Percentiles rank a stretch among this genome's conserved stretches.
Evolutionary conservation across 441 rosid species (phyloP).

Genomic region (Syzygium syzygioides): DNA sequence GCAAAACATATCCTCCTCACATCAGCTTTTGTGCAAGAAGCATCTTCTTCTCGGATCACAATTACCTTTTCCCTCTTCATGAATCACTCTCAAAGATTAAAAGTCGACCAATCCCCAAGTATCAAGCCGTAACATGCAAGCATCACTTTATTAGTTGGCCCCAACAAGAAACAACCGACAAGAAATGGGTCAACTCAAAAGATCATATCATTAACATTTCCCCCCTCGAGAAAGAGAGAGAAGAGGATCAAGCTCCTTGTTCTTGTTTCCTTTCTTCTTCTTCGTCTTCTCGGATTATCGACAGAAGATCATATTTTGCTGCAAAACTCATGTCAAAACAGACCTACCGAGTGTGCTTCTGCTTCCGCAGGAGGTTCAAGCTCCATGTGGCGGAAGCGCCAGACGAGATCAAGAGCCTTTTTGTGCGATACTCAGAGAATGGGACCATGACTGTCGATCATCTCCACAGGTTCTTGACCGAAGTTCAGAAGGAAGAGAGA

Average conservation of each 20-base stretch:
- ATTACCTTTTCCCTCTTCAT: not conserved
- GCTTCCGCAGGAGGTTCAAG: slow-evolving; percentile 60
- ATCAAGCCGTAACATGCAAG: not conserved
- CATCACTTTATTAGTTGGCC: not conserved
- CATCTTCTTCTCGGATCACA: not conserved
- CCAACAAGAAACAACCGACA: not conserved
- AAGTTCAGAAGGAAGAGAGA: slow-evolving; percentile 55
- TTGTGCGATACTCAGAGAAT: slow-evolving; percentile 52
- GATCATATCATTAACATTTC: not conserved
- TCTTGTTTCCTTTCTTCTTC: not conserved
- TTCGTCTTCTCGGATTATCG: not conserved
- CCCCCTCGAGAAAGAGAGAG: not conserved
- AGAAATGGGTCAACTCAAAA: not conserved
- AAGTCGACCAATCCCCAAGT: not conserved
- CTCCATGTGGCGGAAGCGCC: slow-evolving; percentile 61
- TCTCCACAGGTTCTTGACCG: slow-evolving; percentile 54
- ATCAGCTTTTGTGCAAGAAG: not conserved
- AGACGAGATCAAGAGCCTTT: slow-evolving; percentile 54
- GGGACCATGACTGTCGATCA: slow-evolving; percentile 53
- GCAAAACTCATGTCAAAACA: slow-evolving; percentile 55
- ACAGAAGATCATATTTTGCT: not conserved
- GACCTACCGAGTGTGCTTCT: slow-evolving; percentile 73
- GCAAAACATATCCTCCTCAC: not conserved
- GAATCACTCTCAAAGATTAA: not conserved
- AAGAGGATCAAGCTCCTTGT: not conserved